Evolutionary conservation across 305 asterid species (phyloP).

Genomic region (Fraxinus velutina): DNA sequence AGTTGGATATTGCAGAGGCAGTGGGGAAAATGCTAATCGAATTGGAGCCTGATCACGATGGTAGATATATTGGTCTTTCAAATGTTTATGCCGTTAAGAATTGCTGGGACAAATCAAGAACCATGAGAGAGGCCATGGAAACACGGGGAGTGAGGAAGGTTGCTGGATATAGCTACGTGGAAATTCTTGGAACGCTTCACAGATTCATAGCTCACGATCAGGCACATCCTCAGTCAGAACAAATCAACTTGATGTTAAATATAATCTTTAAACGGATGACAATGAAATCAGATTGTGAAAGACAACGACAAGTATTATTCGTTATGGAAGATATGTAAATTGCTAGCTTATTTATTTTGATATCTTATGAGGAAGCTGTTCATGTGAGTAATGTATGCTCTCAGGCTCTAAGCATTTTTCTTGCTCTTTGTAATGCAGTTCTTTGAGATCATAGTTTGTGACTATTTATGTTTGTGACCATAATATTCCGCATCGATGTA

Average conservation of each 20-base stretch:
- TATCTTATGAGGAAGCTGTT: not conserved
- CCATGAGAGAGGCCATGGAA: constrained; percentile 65
- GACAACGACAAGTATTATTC: not conserved
- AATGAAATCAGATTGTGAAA: constrained; percentile 34
- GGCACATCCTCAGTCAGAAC: constrained; percentile 45
- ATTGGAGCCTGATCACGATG: constrained; percentile 68
- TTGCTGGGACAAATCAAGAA: constrained; percentile 68
- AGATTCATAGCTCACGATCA: constrained; percentile 70
- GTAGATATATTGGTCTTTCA: constrained; percentile 73
- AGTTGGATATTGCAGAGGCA: constrained; percentile 56
- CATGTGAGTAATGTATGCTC: not conserved
- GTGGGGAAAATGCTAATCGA: constrained; percentile 69
- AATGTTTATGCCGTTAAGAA: constrained; percentile 59
- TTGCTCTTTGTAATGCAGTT: not conserved
- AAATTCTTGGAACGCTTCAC: constrained; percentile 52
- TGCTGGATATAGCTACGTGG: constrained; percentile 70
- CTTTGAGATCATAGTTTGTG: not conserved
- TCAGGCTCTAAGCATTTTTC: not conserved
- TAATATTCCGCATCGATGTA: not conserved
- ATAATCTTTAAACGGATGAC: constrained; percentile 47
- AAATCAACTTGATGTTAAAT: constrained; percentile 47
- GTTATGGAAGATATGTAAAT: not conserved
- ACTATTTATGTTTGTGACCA: not conserved
- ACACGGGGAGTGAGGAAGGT: constrained; percentile 66
- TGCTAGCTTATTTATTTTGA: not conserved